Percentiles rank a stretch among this genome's conserved stretches.
These are phyloP conservation scores for Cenchrus purpureus DNA, from an alignment of 176 grass and related monocot genomes.

Conservation along the genomic window DNA sequence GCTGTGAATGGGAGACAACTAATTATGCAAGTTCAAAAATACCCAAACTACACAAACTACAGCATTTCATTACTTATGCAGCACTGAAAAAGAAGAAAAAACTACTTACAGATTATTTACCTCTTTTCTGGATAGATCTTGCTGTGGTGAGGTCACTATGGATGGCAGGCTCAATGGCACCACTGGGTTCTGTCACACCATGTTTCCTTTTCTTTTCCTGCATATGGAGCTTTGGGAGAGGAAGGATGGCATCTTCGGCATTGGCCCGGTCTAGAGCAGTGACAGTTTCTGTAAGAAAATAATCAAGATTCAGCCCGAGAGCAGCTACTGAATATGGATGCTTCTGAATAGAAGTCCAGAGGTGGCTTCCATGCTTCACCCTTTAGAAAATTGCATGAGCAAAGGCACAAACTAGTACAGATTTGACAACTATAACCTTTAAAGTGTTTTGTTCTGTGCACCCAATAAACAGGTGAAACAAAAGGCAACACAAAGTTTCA, in stretches of 20 bases:
- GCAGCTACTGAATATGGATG: not conserved
- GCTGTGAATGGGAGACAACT: not conserved
- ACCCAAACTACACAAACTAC: not conserved
- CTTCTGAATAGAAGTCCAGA: slow-evolving; percentile 8
- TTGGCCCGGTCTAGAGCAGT: slow-evolving; percentile 88
- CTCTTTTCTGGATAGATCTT: slow-evolving; percentile 59
- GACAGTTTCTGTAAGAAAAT: slow-evolving; percentile 52
- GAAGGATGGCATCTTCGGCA: slow-evolving; percentile 88
- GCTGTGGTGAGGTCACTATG: slow-evolving; percentile 39
- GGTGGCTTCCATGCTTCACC: not conserved
- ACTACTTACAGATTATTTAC: slow-evolving; percentile 38
- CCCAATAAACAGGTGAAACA: not conserved
- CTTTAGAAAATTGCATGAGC: not conserved
- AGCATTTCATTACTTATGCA: not conserved
- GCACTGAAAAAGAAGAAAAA: slow-evolving; percentile 22
- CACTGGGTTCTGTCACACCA: slow-evolving; percentile 43
- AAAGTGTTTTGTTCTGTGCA: not conserved
- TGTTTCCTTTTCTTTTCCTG: slow-evolving; percentile 96
- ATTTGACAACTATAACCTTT: not conserved
- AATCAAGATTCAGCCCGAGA: slow-evolving; percentile 44
- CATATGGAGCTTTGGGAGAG: slow-evolving; percentile 76
- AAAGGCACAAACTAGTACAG: not conserved
- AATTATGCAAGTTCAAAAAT: slow-evolving; percentile 31
- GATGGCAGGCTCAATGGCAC: slow-evolving; percentile 41
- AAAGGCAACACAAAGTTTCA: not conserved